A percentile compares a stretch with the other conserved stretches of the same genome.
These are phyloP conservation scores for Friedmanniomyces simplex DNA, from an alignment of 495 filamentous ascomycete species.

Conservation along the genomic window DNA sequence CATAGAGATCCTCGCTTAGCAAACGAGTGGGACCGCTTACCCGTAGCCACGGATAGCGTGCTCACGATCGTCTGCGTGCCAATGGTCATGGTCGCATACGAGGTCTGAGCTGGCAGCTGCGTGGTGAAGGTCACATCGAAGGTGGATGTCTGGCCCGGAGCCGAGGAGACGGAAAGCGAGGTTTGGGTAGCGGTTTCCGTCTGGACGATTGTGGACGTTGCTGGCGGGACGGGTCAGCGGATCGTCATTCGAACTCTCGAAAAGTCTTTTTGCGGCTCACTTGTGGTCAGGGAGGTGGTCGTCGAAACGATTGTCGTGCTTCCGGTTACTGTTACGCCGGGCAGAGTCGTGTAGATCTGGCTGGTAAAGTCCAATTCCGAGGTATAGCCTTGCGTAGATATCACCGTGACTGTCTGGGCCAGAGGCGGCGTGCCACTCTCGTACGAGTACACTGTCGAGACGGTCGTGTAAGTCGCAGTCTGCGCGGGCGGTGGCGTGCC, in stretches of 20 bases:
- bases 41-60: not conserved
- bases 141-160: not conserved
- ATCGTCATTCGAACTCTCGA: not conserved
- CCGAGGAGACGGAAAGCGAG: not conserved
- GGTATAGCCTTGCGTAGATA: not conserved
- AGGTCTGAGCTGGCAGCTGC: not conserved
- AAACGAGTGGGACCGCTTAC: not conserved
- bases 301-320: constrained; percentile 1
- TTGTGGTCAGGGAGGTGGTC: constrained; percentile 1
- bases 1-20: not conserved
- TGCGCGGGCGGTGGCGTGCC: not conserved
- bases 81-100: not conserved
- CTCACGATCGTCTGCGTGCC: not conserved
- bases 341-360: not conserved
- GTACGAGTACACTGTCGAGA: not conserved
- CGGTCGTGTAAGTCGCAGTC: not conserved
- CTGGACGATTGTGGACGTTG: constrained; percentile 2
- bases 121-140: not conserved
- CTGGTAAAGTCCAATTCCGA: not conserved
- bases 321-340: not conserved
- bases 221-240: not conserved
- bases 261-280: not conserved
- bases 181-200: not conserved
- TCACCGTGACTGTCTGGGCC: not conserved
- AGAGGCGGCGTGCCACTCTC: not conserved